Evolutionary conservation across 2,329 filamentous ascomycete species (phyloP).

Genomic region (Arthrinium phaeospermum): DNA sequence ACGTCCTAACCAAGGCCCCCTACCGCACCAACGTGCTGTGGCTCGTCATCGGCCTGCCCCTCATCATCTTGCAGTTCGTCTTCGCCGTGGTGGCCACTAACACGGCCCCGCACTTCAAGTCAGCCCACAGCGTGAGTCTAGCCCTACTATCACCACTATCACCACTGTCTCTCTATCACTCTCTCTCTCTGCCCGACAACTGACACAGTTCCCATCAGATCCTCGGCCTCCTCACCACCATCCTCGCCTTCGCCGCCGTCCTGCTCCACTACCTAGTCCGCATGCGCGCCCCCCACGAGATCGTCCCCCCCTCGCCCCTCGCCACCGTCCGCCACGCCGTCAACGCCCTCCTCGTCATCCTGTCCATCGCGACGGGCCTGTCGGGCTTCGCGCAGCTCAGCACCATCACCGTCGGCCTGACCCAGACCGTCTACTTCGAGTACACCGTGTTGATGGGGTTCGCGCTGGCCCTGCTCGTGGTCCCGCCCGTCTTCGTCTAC

Average conservation of each 20-base stretch:
- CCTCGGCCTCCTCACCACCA: constrained; percentile 34
- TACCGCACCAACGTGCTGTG: constrained; percentile 34
- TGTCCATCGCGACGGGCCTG: constrained; percentile 31
- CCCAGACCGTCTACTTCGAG: constrained; percentile 36
- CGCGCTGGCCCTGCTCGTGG: neutral
- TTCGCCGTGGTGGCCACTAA: constrained; percentile 36
- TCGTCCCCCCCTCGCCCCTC: constrained; percentile 19
- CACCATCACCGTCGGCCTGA: constrained; percentile 36
- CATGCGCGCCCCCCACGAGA: constrained; percentile 13
- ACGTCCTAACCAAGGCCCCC: constrained; percentile 32
- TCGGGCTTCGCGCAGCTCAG: constrained; percentile 39
- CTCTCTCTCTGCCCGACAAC: neutral
- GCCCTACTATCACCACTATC: too few relatives aligned
- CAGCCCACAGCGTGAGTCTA: constrained; percentile 37
- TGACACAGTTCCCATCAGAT: constrained; percentile 27
- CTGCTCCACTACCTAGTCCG: constrained; percentile 33
- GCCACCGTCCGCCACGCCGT: constrained; percentile 25
- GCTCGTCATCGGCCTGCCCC: constrained; percentile 34
- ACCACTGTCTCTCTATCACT: too few relatives aligned
- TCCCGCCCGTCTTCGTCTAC: neutral
- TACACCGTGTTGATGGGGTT: constrained; percentile 34
- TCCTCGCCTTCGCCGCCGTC: constrained; percentile 33
- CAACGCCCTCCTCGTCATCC: constrained; percentile 36
- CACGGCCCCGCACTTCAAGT: constrained; percentile 34
- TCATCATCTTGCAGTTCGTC: constrained; percentile 32